phyloP scores from a whole-genome alignment of 1,284 basidiomycete genomes.

The Vanrija sp. region DNA sequence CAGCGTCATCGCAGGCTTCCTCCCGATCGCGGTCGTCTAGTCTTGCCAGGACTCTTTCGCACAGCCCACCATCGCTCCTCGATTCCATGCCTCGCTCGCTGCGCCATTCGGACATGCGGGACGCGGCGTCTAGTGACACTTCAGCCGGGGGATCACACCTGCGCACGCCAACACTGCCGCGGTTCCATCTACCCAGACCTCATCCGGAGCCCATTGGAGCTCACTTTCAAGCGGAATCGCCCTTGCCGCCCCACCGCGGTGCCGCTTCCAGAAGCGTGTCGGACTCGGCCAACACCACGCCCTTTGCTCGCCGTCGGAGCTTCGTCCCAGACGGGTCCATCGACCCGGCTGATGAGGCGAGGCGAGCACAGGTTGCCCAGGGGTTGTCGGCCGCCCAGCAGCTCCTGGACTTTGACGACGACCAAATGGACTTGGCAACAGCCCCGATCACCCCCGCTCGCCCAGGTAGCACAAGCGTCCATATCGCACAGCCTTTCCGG shows the following conservation, averaged over 20 bases:
- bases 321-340: not conserved
- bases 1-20: not conserved
- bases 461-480: slow-evolving; percentile 10
- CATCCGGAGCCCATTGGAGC: not conserved
- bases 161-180: slow-evolving; percentile 6
- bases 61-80: slow-evolving; percentile 15
- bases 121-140: slow-evolving; percentile 17
- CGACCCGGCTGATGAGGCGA: slow-evolving; percentile 63
- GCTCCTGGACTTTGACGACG: slow-evolving; percentile 53
- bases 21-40: slow-evolving; percentile 11
- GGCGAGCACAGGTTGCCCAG: slow-evolving; percentile 77
- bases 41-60: slow-evolving; percentile 12
- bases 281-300: not conserved
- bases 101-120: slow-evolving; percentile 6
- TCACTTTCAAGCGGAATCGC: not conserved
- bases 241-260: not conserved
- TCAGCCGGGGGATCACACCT: slow-evolving; percentile 1
- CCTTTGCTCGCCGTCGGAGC: not conserved
- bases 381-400: slow-evolving; percentile 81
- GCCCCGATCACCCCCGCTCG: slow-evolving; percentile 25
- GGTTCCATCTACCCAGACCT: not conserved
- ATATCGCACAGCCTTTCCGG: not conserved
- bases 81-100: slow-evolving; percentile 15
- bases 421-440: not conserved
- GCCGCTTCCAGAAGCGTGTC: not conserved